Percentiles rank a stretch among this genome's conserved stretches.
phyloP scores from a whole-genome alignment of 2,329 filamentous ascomycete genomes.

The Penicillium sp. region DNA sequence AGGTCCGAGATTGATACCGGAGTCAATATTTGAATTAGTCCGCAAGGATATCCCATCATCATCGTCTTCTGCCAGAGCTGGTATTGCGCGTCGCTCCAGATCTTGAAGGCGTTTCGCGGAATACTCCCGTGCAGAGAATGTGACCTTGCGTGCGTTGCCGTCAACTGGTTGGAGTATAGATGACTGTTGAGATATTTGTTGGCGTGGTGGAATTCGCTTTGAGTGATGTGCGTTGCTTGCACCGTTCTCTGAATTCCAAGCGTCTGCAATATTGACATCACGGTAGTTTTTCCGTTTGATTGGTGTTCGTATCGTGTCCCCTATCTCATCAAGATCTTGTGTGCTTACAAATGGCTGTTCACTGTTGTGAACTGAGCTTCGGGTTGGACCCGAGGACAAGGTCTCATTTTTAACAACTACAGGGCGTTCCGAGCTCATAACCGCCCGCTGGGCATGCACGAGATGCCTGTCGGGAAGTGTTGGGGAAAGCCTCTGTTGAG shows the following conservation, averaged over 20 bases:
- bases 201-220: neutral
- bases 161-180: slow-evolving; percentile 29
- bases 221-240: slow-evolving; percentile 1
- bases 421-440: slow-evolving; percentile 8
- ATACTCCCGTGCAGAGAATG: slow-evolving; percentile 3
- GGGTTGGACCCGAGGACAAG: slow-evolving; percentile 34
- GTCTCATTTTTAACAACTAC: slow-evolving; percentile 38
- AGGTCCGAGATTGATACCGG: neutral
- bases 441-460: slow-evolving; percentile 3
- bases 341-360: slow-evolving; percentile 50
- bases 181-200: neutral
- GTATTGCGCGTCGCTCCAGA: slow-evolving; percentile 38
- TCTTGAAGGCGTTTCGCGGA: slow-evolving; percentile 34
- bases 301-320: slow-evolving; percentile 38
- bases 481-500: slow-evolving; percentile 14
- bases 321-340: slow-evolving; percentile 58
- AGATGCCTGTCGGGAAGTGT: neutral
- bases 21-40: neutral
- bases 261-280: slow-evolving; percentile 2
- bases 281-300: slow-evolving; percentile 34
- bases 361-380: slow-evolving; percentile 4
- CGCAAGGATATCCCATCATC: slow-evolving; percentile 23
- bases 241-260: neutral
- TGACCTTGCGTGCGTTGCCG: slow-evolving; percentile 21
- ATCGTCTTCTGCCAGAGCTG: slow-evolving; percentile 52